phyloP scores from a whole-genome alignment of 805 yeast genomes.

The Wickerhamomyces strasburgensis region DNA sequence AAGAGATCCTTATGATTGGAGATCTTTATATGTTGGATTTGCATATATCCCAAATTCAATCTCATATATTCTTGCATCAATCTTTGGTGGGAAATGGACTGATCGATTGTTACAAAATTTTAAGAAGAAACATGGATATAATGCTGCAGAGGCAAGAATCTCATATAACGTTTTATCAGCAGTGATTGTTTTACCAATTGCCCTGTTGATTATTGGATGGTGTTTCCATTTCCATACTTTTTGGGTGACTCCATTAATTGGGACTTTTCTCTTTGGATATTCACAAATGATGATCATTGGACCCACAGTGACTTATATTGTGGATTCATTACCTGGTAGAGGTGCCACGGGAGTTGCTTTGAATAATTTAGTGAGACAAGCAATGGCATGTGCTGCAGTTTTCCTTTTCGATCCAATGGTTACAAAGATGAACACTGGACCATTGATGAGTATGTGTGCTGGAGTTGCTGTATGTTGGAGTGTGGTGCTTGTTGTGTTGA shows the following conservation, averaged over 20 bases:
- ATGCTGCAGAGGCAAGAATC: slow-evolving; percentile 73
- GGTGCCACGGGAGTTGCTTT: slow-evolving; percentile 89
- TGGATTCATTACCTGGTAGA: slow-evolving; percentile 79
- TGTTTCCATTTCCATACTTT: slow-evolving; percentile 56
- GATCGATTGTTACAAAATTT: slow-evolving; percentile 55
- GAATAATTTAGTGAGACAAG: slow-evolving; percentile 68
- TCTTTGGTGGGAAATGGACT: slow-evolving; percentile 79
- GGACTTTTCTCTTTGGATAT: slow-evolving; percentile 77
- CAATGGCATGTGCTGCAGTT: slow-evolving; percentile 70
- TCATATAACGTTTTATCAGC: slow-evolving; percentile 71
- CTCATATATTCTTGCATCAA: slow-evolving; percentile 67
- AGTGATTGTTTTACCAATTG: slow-evolving; percentile 53
- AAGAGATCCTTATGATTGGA: slow-evolving; percentile 63
- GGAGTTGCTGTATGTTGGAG: slow-evolving; percentile 47
- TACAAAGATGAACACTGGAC: slow-evolving; percentile 64
- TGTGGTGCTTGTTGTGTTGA: slow-evolving; percentile 40
- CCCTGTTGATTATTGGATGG: slow-evolving; percentile 81
- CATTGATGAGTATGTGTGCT: slow-evolving; percentile 61
- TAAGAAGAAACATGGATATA: slow-evolving; percentile 53
- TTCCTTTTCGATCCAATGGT: slow-evolving; percentile 71
- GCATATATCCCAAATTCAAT: slow-evolving; percentile 81
- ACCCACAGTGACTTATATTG: slow-evolving; percentile 72
- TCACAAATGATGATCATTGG: slow-evolving; percentile 84
- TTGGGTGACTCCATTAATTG: slow-evolving; percentile 79
- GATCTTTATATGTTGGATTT: slow-evolving; percentile 61